Base-by-base conservation (phyloP, 2,329 filamentous ascomycete genomes). In the Apiospora arundinis region DNA sequence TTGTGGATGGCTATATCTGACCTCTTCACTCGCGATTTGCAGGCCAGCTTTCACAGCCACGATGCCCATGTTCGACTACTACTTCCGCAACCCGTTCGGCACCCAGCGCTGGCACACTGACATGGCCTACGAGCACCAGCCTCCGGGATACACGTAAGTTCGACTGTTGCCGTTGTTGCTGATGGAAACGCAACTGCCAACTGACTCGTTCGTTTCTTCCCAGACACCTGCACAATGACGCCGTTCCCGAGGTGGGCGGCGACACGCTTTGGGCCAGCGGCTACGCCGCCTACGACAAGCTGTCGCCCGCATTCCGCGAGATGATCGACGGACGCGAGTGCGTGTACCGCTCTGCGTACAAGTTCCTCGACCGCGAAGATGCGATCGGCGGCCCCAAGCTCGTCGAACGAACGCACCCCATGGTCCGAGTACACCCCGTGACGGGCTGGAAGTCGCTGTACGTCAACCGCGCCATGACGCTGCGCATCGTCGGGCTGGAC, bases 401-500 rank as follows among this genome's bases (percentile, higher is more conserved):
- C 16, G 60, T 49, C 18, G 45, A 52, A 28, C 37, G 69, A 14
- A 42, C 44, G 6, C 69, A 70, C 32, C 69, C 69, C 32, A 45
- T 70, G 21, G 69, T 70, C 21, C 6, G 69, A 11, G 69, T 40
- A 2, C 69, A 70, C 42, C 69, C 69, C 44, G 69, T 67, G 37
- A 70, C 69, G 14, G 60, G 60, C 5, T 70, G 69, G 69, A 70
- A 70, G 77, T 81, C 86, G 0, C 80, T 90, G 4, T 90, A 83
- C 81, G 88, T 90, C 0, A 90, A 90, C 74, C 82, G 87, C 28
- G 82, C 85, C 4, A 86, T 89, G 82, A 90, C 88, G 0, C 82
- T 28, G 65, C 65, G 40, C 0, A 90, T 90, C 72, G 86, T 90
- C 2, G 88, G 88, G 0, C 75, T 90, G 0, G 87, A 90, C 73